phyloP scores from a whole-genome alignment of 805 yeast species.

The Myxozyma monticola region DNA sequence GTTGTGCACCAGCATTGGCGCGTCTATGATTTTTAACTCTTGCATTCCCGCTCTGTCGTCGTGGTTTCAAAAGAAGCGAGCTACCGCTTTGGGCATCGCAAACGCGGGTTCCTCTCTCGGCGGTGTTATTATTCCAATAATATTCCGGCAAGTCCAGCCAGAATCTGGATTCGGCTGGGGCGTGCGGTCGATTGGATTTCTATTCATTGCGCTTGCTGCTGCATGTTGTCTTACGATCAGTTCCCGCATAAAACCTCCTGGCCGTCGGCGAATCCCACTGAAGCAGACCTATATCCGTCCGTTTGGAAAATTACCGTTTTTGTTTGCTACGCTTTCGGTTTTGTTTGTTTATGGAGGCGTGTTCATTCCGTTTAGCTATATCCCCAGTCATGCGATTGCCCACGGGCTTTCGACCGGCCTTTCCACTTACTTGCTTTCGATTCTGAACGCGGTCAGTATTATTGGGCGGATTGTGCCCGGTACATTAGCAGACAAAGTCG shows the following conservation, averaged over 20 bases:
- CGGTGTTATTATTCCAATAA: conserved; percentile 51
- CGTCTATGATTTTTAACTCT: conserved; percentile 46
- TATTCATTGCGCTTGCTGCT: conserved; percentile 39
- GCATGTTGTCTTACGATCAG: conserved; percentile 31
- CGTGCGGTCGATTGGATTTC: conserved; percentile 50
- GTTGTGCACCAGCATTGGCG: conserved; percentile 50
- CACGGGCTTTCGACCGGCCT: conserved; percentile 29
- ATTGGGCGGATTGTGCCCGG: conserved; percentile 56
- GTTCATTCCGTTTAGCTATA: conserved; percentile 38
- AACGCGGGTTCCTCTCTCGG: conserved; percentile 56
- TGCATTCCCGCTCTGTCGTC: conserved; percentile 48
- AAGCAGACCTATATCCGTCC: conserved; percentile 22
- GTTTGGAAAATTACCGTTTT: conserved; percentile 32
- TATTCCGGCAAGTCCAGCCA: conserved; percentile 45
- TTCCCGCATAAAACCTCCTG: conserved; percentile 32
- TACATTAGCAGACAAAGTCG: conserved; percentile 48
- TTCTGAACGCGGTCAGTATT: conserved; percentile 39
- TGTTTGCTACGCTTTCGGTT: conserved; percentile 17
- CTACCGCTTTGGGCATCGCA: conserved; percentile 49
- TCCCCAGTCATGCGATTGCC: conserved; percentile 35
- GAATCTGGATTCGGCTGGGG: conserved; percentile 57
- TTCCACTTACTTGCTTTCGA: conserved; percentile 38
- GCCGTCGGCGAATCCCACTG: not conserved
- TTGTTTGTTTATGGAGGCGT: conserved; percentile 22
- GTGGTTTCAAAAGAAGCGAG: conserved; percentile 48